phyloP scores from a whole-genome alignment of 805 yeast genomes.

The Saccharomycopsis schoenii region DNA sequence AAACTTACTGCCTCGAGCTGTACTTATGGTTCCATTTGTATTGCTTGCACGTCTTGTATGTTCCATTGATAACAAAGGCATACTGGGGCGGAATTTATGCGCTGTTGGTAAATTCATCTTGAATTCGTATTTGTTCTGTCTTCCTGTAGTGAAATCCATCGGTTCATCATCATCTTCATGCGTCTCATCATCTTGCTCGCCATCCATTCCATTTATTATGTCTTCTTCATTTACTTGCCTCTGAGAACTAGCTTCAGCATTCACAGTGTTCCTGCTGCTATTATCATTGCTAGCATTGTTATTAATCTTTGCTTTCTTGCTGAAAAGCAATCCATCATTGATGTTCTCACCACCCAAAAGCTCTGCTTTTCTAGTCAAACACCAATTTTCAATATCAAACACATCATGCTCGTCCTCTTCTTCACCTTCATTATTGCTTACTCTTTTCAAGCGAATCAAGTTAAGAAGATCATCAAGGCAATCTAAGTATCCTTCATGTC shows the following conservation, averaged over 20 bases:
- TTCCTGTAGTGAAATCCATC: background rate
- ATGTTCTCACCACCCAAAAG: conserved; percentile 22
- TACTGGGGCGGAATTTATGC: conserved; percentile 8
- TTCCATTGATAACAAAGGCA: conserved; percentile 7
- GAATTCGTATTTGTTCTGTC: conserved; percentile 5
- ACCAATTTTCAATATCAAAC: conserved; percentile 44
- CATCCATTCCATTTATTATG: background rate
- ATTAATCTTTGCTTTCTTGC: background rate
- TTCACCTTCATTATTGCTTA: background rate
- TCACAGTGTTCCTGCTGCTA: background rate
- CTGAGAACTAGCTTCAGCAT: background rate
- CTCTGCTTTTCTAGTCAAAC: conserved; percentile 37
- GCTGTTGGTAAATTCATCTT: conserved; percentile 5
- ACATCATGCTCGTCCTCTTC: conserved; percentile 24
- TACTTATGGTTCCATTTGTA: background rate
- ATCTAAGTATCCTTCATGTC: conserved; percentile 49
- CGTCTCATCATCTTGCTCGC: background rate
- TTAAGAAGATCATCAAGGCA: conserved; percentile 48
- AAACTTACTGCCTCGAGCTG: background rate
- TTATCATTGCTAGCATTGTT: background rate
- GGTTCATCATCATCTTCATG: background rate
- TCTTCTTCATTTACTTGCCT: background rate
- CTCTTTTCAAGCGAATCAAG: conserved; percentile 25
- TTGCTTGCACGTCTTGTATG: background rate
- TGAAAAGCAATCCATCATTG: conserved; percentile 11